Base-by-base conservation (phyloP, 2,329 filamentous ascomycete species). In the Lachnellula hyalina region DNA sequence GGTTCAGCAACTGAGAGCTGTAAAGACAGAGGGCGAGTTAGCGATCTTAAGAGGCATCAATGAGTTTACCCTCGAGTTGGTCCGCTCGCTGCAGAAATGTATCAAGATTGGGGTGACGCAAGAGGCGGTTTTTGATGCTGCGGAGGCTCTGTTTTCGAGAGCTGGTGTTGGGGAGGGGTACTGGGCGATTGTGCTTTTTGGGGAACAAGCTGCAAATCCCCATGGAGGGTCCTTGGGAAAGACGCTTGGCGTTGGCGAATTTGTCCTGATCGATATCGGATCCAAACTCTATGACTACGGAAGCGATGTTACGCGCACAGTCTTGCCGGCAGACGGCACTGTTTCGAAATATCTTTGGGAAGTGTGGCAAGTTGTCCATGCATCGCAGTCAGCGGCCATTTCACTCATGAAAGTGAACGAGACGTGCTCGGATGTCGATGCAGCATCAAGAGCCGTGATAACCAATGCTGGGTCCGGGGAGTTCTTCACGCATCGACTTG, bases 131-230 rank as follows among this genome's bases (percentile, higher is more conserved):
- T 75, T 73, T 1, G 65, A 69, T 21, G 77, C 83, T 1, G 73
- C 85, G 0, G 75, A 83, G 59, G 72, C 74, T 17, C 77, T 82
- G 0, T 67, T 85, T 60, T 67, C 51, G 0, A 44, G 74, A n/a
- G 77, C 79, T 1, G 64, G 63, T 15, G 77, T 80, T 0, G 75
- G 85, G 55, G 67, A 75, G 6, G 75, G 78, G 0, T 85, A 84
- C 66, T 85, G 85, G 68, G 77, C 84, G 57, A 81, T 85, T 53
- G 80, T 85, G 0, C 73, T 85, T 1, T 85, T 85, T 54, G 82
- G 64, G 1, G 71, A 73, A 21, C 70, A 73, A 54, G 71, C 71
- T 11, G 67, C 71, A 0, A 68, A 68, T 48, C 71, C 71, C 0
- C 71, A 73, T 52, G 71, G 71, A 3, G 71, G 71, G 23, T 69